These are phyloP conservation scores for Aspergillus phoenicis DNA, from an alignment of 2,329 filamentous ascomycete species.

Conservation along the genomic window DNA sequence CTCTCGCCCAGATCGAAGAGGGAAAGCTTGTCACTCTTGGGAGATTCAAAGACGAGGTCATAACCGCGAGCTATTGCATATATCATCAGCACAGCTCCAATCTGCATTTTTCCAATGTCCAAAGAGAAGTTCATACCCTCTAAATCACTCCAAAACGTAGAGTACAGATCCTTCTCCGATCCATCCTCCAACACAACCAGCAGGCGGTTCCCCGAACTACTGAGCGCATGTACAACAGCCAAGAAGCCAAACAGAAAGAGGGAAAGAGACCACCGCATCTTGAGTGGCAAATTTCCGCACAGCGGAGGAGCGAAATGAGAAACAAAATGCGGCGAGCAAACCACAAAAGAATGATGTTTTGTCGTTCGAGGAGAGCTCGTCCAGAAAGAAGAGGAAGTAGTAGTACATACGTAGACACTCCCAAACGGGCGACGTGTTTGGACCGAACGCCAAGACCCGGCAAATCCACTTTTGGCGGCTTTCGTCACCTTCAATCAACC, in stretches of 20 bases:
- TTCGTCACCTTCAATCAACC: conserved; percentile 32
- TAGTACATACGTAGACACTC: too few relatives aligned
- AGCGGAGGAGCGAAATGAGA: conserved; percentile 31
- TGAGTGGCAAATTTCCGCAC: conserved; percentile 40
- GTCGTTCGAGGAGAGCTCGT: conserved; percentile 10
- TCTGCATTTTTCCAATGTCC: background rate
- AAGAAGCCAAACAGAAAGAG: conserved; percentile 66
- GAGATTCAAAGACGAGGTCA: conserved; percentile 76
- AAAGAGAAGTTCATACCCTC: conserved; percentile 39
- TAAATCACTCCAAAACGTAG: conserved; percentile 65
- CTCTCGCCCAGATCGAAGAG: conserved; percentile 86
- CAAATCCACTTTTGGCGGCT: conserved; percentile 30
- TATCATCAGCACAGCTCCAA: conserved; percentile 15
- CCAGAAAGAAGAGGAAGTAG: conserved; percentile 23
- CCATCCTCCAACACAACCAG: conserved; percentile 84
- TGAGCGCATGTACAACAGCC: conserved; percentile 64
- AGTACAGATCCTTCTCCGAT: conserved; percentile 78
- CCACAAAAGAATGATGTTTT: conserved; percentile 12
- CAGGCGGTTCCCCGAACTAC: conserved; percentile 75
- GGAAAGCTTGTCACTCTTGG: conserved; percentile 74
- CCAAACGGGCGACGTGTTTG: conserved; percentile 49
- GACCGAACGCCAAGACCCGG: conserved; percentile 42
- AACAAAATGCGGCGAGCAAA: conserved; percentile 14
- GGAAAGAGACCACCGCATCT: conserved; percentile 75
- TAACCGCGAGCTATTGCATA: conserved; percentile 72